A percentile compares a stretch with the other conserved stretches of the same genome.
These are phyloP conservation scores for Heliocybe sulcata DNA, from an alignment of 1,284 basidiomycete genomes.

Conservation along the genomic window DNA sequence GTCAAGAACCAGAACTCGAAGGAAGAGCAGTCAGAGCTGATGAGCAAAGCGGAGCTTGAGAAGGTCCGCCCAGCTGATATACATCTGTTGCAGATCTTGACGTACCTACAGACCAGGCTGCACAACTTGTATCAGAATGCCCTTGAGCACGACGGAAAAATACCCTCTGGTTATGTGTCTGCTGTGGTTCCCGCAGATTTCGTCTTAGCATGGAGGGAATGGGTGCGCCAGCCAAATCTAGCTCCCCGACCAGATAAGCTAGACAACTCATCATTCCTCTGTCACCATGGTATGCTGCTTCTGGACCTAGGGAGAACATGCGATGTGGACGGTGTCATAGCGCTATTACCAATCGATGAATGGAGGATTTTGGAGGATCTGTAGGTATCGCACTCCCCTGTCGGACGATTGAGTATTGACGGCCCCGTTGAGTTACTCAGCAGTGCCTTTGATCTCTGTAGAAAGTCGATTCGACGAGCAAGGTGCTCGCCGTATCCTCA, in stretches of 20 bases:
- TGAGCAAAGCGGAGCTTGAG: conserved; percentile 62
- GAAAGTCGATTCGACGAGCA: conserved; percentile 30
- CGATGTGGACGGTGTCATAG: conserved; percentile 48
- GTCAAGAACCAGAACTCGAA: conserved; percentile 44
- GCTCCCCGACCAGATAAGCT: conserved; percentile 47
- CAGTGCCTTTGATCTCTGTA: conserved; percentile 48
- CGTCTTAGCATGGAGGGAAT: conserved; percentile 57
- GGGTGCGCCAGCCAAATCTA: conserved; percentile 55
- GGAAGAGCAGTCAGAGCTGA: conserved; percentile 48
- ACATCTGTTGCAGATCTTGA: conserved; percentile 7
- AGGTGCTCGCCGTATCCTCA: conserved; percentile 24
- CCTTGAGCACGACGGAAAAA: conserved; percentile 33
- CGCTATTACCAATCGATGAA: conserved; percentile 50
- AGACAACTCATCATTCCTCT: conserved; percentile 58
- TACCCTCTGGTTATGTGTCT: conserved; percentile 39
- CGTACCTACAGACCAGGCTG: conserved; percentile 40
- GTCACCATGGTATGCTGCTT: conserved; percentile 55
- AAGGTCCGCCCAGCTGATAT: conserved; percentile 40
- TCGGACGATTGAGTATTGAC: conserved; percentile 2
- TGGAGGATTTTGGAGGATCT: conserved; percentile 53
- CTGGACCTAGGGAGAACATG: conserved; percentile 56
- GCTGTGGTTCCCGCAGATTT: conserved; percentile 58
- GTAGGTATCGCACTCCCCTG: conserved; percentile 31
- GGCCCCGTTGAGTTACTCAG: conserved; percentile 43
- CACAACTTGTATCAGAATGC: conserved; percentile 54